Conservation (phyloP, 1,284 basidiomycete genomes). For the Apiotrichum brassicae region DNA sequence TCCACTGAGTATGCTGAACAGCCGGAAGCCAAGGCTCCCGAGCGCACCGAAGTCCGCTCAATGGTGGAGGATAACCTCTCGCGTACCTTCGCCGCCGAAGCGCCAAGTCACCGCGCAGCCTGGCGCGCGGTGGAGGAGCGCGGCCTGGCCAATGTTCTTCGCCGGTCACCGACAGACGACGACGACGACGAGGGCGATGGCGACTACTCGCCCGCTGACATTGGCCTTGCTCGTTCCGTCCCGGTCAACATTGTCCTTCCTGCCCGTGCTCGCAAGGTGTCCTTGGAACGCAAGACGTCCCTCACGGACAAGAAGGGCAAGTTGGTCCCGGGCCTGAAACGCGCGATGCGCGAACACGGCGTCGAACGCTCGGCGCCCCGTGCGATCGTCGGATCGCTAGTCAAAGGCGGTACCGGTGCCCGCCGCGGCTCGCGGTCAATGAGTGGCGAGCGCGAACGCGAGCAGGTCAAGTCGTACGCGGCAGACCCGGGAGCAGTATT, state of each 20-base stretch:
- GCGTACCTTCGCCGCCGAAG: conserved; percentile 42
- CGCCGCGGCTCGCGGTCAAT: conserved; percentile 20
- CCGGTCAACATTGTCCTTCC: conserved; percentile 36
- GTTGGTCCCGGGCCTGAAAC: conserved; percentile 37
- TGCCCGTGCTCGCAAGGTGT: background rate
- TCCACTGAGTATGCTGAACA: background rate
- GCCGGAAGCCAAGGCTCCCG: conserved; percentile 2
- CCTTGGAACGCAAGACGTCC: conserved; percentile 40
- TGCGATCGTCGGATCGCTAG: background rate
- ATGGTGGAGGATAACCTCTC: conserved; percentile 42
- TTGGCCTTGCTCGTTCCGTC: conserved; percentile 34
- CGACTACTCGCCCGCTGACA: conserved; percentile 5
- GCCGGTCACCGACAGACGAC: conserved; percentile 1
- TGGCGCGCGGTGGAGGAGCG: conserved; percentile 32
- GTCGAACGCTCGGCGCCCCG: background rate
- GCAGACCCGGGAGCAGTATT: conserved; percentile 40
- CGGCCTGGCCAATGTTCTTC: conserved; percentile 17
- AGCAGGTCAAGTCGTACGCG: conserved; percentile 25
- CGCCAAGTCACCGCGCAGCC: conserved; percentile 43
- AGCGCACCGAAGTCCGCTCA: conserved; percentile 19
- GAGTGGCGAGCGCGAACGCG: conserved; percentile 30
- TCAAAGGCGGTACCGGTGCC: background rate
- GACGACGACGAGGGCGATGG: conserved; percentile 21
- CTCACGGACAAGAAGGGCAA: conserved; percentile 36
- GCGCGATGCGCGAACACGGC: conserved; percentile 32